Base-by-base conservation (phyloP, 768 basidiomycete species). In the Termitomyces sp. region DNA sequence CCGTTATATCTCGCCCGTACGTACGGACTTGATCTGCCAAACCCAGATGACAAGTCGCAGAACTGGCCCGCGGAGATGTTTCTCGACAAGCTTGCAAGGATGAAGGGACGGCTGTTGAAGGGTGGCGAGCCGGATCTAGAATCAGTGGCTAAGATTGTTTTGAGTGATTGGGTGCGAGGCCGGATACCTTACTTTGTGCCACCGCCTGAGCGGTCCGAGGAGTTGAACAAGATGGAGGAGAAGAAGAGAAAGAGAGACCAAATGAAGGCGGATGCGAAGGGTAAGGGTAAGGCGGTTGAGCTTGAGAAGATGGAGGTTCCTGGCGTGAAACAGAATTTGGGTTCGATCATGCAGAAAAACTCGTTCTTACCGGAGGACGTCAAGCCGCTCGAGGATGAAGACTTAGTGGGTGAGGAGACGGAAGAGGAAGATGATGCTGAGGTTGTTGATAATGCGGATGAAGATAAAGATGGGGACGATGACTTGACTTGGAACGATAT, bases 131-230 rank as follows among this genome's bases (percentile, higher is more conserved):
- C 96, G 2, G 94, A 97, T 71, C 68, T 88, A 44, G 91, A 98
- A 66, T 82, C 89, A 3, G 94, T 95, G 28, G 89, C 96, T 30
- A 98, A 95, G 76, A 95, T 99, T 69, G 76, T 98, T 46, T 72
- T 99, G 66, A 91, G 87, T 69, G 97, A 98, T 70, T 98, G 96
- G 96, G 94, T 98, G 57, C 79, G 97, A 45, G 97, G 96, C 8
- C 88, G 93, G 63, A 96, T 99, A 66, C 97, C 97, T 19, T 99
- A 86, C 79, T 99, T 98, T 66, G 94, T 94, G 37, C 68, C 88
- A 12, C 97, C 97, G 14, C 96, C 96, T 54, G 93, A 92, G 68
- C 76, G 90, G 56, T 68, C 89, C 9, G 84, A 85, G 61, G 86
- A 83, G 62, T 72, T 88, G 56, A 89, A 89, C 65, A 76, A 74